A percentile compares a stretch with the other conserved stretches of the same genome.
These are phyloP conservation scores for Heterobasidion annosum DNA, from an alignment of 1,284 basidiomycete species.

Conservation along the genomic window DNA sequence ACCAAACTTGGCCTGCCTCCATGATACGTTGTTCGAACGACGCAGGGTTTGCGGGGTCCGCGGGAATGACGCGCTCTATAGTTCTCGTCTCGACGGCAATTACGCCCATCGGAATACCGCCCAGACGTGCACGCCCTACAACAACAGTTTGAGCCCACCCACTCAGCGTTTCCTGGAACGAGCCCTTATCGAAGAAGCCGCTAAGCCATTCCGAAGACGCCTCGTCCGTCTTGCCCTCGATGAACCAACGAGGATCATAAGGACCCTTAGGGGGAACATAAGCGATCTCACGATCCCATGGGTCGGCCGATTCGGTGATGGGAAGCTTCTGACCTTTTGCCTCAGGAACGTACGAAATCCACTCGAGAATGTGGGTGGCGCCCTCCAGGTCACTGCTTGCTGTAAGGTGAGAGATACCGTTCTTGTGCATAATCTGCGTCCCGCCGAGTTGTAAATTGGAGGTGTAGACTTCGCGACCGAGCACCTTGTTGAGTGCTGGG, in stretches of 20 bases:
- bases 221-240: constrained; percentile 89
- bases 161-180: constrained; percentile 93
- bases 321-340: constrained; percentile 74
- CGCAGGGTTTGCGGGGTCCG: constrained; percentile 97
- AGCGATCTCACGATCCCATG: constrained; percentile 90
- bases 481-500: constrained; percentile 95
- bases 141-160: constrained; percentile 99
- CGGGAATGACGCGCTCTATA: constrained; percentile 93
- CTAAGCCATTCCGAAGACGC: constrained; percentile 66
- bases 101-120: constrained; percentile 95
- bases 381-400: constrained; percentile 94
- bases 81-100: constrained; percentile 98
- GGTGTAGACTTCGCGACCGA: constrained; percentile 98
- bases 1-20: constrained; percentile 99
- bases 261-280: constrained; percentile 90
- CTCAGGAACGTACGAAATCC: constrained; percentile 92
- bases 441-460: constrained; percentile 98
- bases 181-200: constrained; percentile 96
- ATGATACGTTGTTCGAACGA: constrained; percentile 98
- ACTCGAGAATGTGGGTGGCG: constrained; percentile 87
- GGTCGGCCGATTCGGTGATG: constrained; percentile 61
- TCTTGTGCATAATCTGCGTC: constrained; percentile 99
- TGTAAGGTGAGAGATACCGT: constrained; percentile 95
- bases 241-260: constrained; percentile 98
- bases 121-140: constrained; percentile 91